These are phyloP conservation scores for Scleroderma bovista DNA, from an alignment of 768 basidiomycete species.

Conservation along the genomic window DNA sequence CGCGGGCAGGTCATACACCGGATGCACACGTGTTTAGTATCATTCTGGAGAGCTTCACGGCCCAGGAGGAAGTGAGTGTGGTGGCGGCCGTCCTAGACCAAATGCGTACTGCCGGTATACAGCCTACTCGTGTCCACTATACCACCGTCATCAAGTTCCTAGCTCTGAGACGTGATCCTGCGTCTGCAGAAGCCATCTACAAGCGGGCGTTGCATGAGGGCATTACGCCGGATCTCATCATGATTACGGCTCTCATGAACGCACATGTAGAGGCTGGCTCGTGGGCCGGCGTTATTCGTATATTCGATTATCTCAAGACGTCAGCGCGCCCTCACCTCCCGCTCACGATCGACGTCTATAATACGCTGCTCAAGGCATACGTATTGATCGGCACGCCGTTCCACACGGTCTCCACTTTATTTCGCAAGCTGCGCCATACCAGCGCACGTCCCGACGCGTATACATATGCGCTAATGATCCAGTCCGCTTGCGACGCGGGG, in stretches of 20 bases:
- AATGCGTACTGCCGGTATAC: constrained; percentile 50
- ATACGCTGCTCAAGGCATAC: constrained; percentile 79
- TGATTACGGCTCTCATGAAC: constrained; percentile 73
- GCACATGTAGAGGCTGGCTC: constrained; percentile 77
- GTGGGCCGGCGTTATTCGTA: constrained; percentile 68
- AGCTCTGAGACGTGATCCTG: constrained; percentile 53
- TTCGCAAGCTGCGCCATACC: constrained; percentile 46
- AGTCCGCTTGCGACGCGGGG: constrained; percentile 74
- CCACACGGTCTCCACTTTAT: constrained; percentile 52
- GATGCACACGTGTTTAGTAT: constrained; percentile 54
- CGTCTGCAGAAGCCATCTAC: constrained; percentile 63
- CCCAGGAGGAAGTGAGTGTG: constrained; percentile 47
- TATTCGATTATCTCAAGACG: constrained; percentile 57
- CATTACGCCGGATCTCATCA: constrained; percentile 53
- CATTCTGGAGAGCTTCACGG: constrained; percentile 53
- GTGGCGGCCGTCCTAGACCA: constrained; percentile 47
- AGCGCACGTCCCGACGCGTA: constrained; percentile 53
- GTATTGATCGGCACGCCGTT: constrained; percentile 78
- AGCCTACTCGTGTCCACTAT: constrained; percentile 50
- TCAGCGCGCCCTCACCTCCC: constrained; percentile 31
- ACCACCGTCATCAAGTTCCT: constrained; percentile 65
- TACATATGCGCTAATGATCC: constrained; percentile 72
- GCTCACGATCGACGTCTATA: constrained; percentile 59
- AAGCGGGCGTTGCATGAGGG: constrained; percentile 57
- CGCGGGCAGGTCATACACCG: constrained; percentile 43